Conservation (phyloP, 2,329 filamentous ascomycete genomes). For the Pezizomycotina sp. region DNA sequence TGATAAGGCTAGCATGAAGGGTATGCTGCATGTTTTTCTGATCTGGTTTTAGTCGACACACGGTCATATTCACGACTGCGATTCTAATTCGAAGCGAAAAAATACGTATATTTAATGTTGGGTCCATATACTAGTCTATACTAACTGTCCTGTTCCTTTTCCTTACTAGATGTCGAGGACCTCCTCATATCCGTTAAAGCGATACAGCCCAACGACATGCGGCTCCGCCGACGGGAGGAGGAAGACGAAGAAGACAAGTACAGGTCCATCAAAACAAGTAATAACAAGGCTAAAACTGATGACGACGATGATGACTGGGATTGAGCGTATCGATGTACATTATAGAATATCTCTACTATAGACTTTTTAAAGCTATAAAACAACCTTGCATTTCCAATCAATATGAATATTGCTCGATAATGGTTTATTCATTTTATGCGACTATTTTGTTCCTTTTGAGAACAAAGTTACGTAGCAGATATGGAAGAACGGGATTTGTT, state of each 20-base stretch:
- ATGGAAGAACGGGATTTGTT: too few species aligned
- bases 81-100: not conserved
- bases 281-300: constrained; percentile 28
- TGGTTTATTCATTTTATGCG: too few species aligned
- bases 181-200: constrained; percentile 70
- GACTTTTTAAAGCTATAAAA: too few species aligned
- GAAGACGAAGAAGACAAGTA: constrained; percentile 47
- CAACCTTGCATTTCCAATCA: too few species aligned
- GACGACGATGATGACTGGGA: constrained; percentile 43
- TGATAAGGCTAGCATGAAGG: constrained; percentile 47
- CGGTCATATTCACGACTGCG: not conserved
- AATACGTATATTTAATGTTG: not conserved
- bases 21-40: constrained; percentile 9
- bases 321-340: too few species aligned
- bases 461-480: too few species aligned
- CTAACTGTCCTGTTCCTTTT: too few species aligned
- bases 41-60: not conserved
- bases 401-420: too few species aligned
- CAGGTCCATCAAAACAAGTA: constrained; percentile 29
- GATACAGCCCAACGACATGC: constrained; percentile 58
- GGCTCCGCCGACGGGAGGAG: constrained; percentile 46
- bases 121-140: constrained; percentile 4
- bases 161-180: constrained; percentile 49
- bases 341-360: too few species aligned
- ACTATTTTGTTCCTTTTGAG: too few species aligned